These are phyloP conservation scores for Tolypocladium nubicola DNA, from an alignment of 2,329 filamentous ascomycete genomes.

Conservation along the genomic window DNA sequence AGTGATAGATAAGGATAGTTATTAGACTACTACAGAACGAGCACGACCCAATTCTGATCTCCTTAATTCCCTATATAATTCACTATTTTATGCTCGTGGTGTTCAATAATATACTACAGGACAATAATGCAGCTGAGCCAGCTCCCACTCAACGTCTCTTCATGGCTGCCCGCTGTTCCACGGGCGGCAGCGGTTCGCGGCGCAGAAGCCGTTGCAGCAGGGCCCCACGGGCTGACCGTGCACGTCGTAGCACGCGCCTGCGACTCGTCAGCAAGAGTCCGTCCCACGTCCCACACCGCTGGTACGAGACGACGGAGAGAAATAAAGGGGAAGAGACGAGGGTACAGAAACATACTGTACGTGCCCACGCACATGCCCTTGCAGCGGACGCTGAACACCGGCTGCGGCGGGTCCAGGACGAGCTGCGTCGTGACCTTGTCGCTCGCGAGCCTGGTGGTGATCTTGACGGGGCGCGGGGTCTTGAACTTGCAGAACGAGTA, in stretches of 20 bases:
- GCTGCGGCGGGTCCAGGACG: slow-evolving; percentile 32
- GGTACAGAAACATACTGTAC: slow-evolving; percentile 16
- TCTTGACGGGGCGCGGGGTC: slow-evolving; percentile 18
- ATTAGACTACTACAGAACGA: not conserved
- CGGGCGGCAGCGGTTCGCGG: slow-evolving; percentile 28
- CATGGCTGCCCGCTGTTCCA: slow-evolving; percentile 13
- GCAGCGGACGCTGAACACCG: slow-evolving; percentile 31
- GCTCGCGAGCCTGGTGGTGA: slow-evolving; percentile 15
- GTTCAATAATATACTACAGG: too few species aligned
- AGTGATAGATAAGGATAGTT: not conserved
- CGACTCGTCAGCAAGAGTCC: not conserved
- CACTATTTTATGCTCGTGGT: too few species aligned
- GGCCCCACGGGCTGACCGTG: slow-evolving; percentile 23
- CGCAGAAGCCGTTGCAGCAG: slow-evolving; percentile 34
- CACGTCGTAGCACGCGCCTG: slow-evolving; percentile 21
- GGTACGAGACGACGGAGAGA: too few species aligned
- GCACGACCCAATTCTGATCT: not conserved
- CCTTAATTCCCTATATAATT: too few species aligned
- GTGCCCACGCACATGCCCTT: slow-evolving; percentile 29
- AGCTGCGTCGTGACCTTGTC: slow-evolving; percentile 26
- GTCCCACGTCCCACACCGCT: not conserved
- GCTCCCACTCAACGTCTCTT: too few species aligned
- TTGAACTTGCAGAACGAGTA: slow-evolving; percentile 30
- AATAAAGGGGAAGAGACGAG: too few species aligned
- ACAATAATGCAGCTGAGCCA: too few species aligned